Evolutionary conservation across 1,139 yeast species (phyloP), one percentile per base, ranked within the genome.

Genomic region (Yamadazyma atlantica): DNA sequence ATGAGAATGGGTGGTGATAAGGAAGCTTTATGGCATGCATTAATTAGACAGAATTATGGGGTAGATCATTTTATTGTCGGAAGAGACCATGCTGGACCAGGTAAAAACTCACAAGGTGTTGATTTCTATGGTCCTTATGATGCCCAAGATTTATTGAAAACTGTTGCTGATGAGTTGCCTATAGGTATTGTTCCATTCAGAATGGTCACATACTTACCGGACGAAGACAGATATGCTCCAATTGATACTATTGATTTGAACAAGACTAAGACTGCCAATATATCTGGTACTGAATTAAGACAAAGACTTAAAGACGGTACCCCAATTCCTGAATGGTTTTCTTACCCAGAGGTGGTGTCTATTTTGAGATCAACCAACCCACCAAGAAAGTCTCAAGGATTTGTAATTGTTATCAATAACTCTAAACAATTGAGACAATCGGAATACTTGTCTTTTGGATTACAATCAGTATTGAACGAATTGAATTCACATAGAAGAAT

Each of bases 1-100:
- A 90, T 90, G 97, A 82, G 97, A 75, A 90, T 90, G 97, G 97
- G 95, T 45, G 97, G 97, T 64, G 97, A 92, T 64, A 82, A 96
- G 63, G 97, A 90, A 69, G 97, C 97, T 24, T 85, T 90, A 38
- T 90, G 97, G 97, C 97, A 90, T 62, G 96, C 97, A 18, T 85
- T 90, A 58, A 90, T 90, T 60, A 85, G 97, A 69, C 87, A 89
- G 74, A 90, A 90, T 68, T 89, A 85, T 61, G 97, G 97, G 60
- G 96, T 95, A 39, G 86, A 96, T 40, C 97, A 90, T 64, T 90
- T 90, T 67, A 92, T 92, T 57, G 96, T 90, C 39, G 97, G 98
- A 45, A 83, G 98, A 72, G 97, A 90, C 64, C 97, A 90, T 59
- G 97, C 97, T 42, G 97, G 97, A 45, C 97, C 97, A 19, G 97